Base-by-base conservation (phyloP, 306 rosid genomes). In the Spatholobus suberectus region DNA sequence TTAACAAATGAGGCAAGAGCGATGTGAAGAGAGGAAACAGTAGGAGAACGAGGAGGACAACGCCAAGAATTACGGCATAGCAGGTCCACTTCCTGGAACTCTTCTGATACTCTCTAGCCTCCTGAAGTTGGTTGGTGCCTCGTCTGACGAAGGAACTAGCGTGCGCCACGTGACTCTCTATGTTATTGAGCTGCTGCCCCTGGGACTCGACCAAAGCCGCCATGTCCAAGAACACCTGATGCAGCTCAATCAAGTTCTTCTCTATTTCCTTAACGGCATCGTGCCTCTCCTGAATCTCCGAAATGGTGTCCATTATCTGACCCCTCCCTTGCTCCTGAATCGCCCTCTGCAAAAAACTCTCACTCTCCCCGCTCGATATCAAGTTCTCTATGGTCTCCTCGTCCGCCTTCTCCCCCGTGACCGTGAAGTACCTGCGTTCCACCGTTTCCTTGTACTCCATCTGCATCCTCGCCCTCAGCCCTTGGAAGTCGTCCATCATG, bases 271-370 rank as follows among this genome's bases (percentile, higher is more conserved):
- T 92, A 10, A 94, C 98, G 8, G 98, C 89, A 74, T 90, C 98
- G 21, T 94, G 98, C 37, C 98, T 80, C 38, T 94, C 98, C 37
- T 94, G 98, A 78, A 94, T 94, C 76, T 94, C 98, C 6, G 98
- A 94, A 7, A 94, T 94, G 1, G 98, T 91, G 70, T 94, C 98
- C 94, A 94, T 82, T 9, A 94, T 92, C 77, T 92, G 97, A 2
- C 98, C 98, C 78, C 97, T 85, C 5, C 98, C 98, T 1, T 93
- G 97, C 71, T 94, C 97, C 54, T 94, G 97, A 77, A 94, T 94
- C 8, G 98, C 98, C 77, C 85, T 92, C 71, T 91, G 98, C 46
- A 94, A 51, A n/a, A 94, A 94, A 24, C 87, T 92, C 77, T 94
- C 98, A 38, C 97, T 88, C 34, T 92, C 97, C 1, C 98, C 98